Evolutionary conservation across 768 basidiomycete genomes (phyloP).

Genomic region (Favolaschia claudopus): DNA sequence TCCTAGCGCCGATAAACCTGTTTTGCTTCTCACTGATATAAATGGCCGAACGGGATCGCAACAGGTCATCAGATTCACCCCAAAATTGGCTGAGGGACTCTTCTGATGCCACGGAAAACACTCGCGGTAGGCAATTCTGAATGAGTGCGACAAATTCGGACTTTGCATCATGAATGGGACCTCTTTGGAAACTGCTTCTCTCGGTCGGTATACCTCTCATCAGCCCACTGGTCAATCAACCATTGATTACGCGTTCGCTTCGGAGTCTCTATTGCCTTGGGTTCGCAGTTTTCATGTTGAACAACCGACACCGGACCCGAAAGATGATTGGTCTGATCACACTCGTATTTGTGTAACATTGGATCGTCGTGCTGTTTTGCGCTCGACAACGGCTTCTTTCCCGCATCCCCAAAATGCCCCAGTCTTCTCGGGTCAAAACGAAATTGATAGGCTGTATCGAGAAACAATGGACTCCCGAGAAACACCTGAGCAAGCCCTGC

Average conservation of each 20-base stretch:
- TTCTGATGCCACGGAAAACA: background rate
- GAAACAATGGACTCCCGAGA: background rate
- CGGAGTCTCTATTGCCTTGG: background rate
- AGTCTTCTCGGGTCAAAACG: background rate
- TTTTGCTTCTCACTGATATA: background rate
- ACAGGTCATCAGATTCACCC: background rate
- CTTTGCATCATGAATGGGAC: constrained; percentile 9
- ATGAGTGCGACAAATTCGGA: background rate
- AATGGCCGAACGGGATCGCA: background rate
- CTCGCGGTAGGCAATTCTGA: background rate
- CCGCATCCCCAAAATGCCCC: background rate
- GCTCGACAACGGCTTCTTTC: background rate
- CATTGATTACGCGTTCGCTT: constrained; percentile 9
- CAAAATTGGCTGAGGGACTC: background rate
- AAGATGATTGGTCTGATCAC: constrained; percentile 2
- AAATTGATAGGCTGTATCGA: background rate
- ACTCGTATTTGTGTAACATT: background rate
- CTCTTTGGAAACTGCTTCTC: background rate
- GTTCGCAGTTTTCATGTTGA: background rate
- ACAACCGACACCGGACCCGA: background rate
- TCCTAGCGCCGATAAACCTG: background rate
- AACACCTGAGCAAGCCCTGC: background rate
- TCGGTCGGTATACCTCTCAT: constrained; percentile 1
- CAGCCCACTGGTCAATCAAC: background rate
- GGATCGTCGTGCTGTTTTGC: background rate